A percentile compares a stretch with the other conserved stretches of the same genome.
These are phyloP conservation scores for Adansonia digitata DNA, from an alignment of 345 rosid species.

Conservation along the genomic window DNA sequence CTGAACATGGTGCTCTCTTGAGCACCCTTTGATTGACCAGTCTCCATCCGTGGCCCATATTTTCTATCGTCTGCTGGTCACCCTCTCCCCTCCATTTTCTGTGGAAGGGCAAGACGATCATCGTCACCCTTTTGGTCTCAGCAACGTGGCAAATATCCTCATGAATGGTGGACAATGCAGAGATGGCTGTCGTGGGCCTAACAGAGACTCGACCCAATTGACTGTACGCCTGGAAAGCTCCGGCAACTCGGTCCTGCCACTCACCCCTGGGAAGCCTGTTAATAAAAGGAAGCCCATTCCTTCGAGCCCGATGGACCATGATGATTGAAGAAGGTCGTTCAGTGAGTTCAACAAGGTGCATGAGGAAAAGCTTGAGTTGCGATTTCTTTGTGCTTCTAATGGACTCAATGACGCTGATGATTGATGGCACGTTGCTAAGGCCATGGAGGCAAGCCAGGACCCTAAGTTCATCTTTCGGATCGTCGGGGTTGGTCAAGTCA, in stretches of 20 bases:
- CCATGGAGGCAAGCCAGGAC: slow-evolving; percentile 74
- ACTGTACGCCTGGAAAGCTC: slow-evolving; percentile 63
- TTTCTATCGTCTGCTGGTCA: slow-evolving; percentile 35
- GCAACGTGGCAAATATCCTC: slow-evolving; percentile 84
- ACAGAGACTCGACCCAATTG: slow-evolving; percentile 62
- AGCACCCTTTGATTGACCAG: slow-evolving; percentile 63
- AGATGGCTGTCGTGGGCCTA: slow-evolving; percentile 59
- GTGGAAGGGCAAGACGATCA: slow-evolving; percentile 72
- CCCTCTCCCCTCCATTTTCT: slow-evolving; percentile 47
- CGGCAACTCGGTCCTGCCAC: slow-evolving; percentile 50
- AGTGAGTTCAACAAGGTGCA: slow-evolving; percentile 83
- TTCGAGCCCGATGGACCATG: slow-evolving; percentile 60
- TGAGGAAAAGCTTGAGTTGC: slow-evolving; percentile 55
- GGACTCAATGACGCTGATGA: slow-evolving; percentile 62
- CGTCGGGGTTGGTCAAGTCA: slow-evolving; percentile 32
- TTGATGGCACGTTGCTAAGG: slow-evolving; percentile 54
- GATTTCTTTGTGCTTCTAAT: slow-evolving; percentile 55
- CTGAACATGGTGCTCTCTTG: slow-evolving; percentile 66
- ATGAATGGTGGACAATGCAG: slow-evolving; percentile 59
- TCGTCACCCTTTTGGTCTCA: slow-evolving; percentile 47
- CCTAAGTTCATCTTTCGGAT: slow-evolving; percentile 45
- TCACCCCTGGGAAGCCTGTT: slow-evolving; percentile 46
- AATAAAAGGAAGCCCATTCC: slow-evolving; percentile 69
- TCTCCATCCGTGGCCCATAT: slow-evolving; percentile 72
- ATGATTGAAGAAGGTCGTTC: slow-evolving; percentile 78